A percentile compares a stretch with the other conserved stretches of the same genome.
Conservation (phyloP, 2,329 filamentous ascomycete species). For the Bipolaris oryzae region DNA sequence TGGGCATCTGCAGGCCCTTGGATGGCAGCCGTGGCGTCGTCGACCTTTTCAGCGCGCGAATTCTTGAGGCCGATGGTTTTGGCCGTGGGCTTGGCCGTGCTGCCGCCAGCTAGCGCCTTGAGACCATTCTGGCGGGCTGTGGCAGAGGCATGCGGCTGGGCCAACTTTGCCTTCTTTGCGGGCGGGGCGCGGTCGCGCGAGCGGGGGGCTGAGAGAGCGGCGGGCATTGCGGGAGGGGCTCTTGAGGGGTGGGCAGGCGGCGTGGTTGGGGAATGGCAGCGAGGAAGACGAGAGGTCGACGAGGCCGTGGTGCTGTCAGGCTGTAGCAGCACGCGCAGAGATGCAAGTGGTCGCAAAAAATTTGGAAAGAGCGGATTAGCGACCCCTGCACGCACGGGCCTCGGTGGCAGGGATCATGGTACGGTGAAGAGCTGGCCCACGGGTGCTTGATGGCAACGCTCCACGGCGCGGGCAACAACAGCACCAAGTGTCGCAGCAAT, state of each 20-base stretch:
- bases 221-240: constrained; percentile 35
- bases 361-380: constrained; percentile 22
- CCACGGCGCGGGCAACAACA: not conserved
- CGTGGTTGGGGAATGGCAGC: not conserved
- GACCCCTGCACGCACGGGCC: constrained; percentile 18
- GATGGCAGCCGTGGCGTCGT: constrained; percentile 64
- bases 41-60: constrained; percentile 58
- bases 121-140: constrained; percentile 36
- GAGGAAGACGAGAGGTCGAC: constrained; percentile 5
- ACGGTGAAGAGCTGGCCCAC: constrained; percentile 8
- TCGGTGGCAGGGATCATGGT: constrained; percentile 14
- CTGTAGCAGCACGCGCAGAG: constrained; percentile 28
- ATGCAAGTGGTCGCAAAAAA: constrained; percentile 27
- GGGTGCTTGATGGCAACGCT: constrained; percentile 2
- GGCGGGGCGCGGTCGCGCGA: constrained; percentile 41
- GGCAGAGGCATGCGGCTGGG: constrained; percentile 29
- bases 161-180: constrained; percentile 47
- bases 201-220: constrained; percentile 36
- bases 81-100: constrained; percentile 50
- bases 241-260: not conserved
- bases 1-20: constrained; percentile 54
- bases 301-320: constrained; percentile 24
- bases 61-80: constrained; percentile 61
- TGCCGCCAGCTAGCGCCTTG: constrained; percentile 40
- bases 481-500: too few relatives aligned